A percentile compares a stretch with the other conserved stretches of the same genome.
Evolutionary conservation across 2,329 filamentous ascomycete species (phyloP).

Genomic region (Neophaeococcomyces aloes): DNA sequence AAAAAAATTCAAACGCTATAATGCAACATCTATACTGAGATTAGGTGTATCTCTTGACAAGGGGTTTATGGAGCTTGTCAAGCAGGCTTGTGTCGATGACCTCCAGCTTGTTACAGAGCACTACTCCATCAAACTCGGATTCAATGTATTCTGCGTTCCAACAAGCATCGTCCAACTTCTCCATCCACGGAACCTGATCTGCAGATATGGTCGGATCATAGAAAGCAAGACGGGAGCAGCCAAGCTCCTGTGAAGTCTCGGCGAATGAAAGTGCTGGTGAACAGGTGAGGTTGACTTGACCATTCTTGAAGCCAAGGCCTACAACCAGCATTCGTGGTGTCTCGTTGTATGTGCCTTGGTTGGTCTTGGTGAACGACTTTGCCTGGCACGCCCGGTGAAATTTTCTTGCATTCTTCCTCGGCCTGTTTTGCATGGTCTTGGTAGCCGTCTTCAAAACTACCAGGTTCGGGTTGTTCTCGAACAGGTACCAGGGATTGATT

Average conservation of each 20-base stretch:
- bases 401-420: slow-evolving; percentile 7
- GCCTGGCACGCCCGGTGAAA: slow-evolving; percentile 4
- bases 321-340: slow-evolving; percentile 13
- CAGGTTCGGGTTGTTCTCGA: slow-evolving; percentile 9
- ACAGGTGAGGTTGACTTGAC: slow-evolving; percentile 13
- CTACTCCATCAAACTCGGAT: slow-evolving; percentile 3
- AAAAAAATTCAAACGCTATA: too few relatives aligned
- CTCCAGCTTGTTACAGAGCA: not conserved
- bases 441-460: slow-evolving; percentile 12
- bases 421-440: slow-evolving; percentile 12
- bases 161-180: slow-evolving; percentile 11
- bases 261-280: slow-evolving; percentile 13
- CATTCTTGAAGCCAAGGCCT: slow-evolving; percentile 16
- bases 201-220: slow-evolving; percentile 12
- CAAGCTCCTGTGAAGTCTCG: slow-evolving; percentile 5
- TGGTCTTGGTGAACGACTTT: not conserved
- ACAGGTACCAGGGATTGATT: slow-evolving; percentile 16
- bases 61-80: not conserved
- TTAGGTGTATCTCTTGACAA: slow-evolving; percentile 1
- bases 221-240: slow-evolving; percentile 10
- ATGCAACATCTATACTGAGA: not conserved
- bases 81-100: not conserved
- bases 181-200: slow-evolving; percentile 11
- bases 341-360: not conserved
- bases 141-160: slow-evolving; percentile 2